These are phyloP conservation scores for Teratosphaeria gauchensis DNA, from an alignment of 2,329 filamentous ascomycete species.

Conservation along the genomic window DNA sequence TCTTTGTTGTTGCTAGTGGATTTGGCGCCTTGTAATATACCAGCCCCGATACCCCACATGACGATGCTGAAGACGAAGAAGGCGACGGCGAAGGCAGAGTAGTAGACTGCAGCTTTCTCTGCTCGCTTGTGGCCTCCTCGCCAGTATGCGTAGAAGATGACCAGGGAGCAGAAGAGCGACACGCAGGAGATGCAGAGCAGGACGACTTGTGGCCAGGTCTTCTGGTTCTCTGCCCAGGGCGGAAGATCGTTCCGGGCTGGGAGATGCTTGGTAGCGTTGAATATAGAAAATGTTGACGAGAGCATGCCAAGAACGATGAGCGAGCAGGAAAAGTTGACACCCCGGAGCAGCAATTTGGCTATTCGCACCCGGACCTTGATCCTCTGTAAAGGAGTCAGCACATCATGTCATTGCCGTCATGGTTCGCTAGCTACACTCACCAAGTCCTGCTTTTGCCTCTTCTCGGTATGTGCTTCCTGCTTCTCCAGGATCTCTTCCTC, in stretches of 20 bases:
- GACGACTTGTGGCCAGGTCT: conserved; percentile 80
- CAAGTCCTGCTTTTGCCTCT: conserved; percentile 77
- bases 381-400: conserved; percentile 49
- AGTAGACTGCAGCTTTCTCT: conserved; percentile 90
- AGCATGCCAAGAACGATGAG: conserved; percentile 90
- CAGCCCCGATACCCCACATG: conserved; percentile 84
- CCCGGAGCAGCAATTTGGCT: conserved; percentile 89
- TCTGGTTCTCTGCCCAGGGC: conserved; percentile 71
- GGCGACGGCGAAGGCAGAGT: conserved; percentile 83
- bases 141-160: conserved; percentile 79
- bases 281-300: conserved; percentile 78
- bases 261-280: conserved; percentile 73
- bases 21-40: conserved; percentile 69
- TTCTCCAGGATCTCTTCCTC: conserved; percentile 83
- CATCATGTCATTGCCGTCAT: not conserved
- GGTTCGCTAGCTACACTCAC: conserved; percentile 48
- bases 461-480: conserved; percentile 69
- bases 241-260: conserved; percentile 70
- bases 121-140: conserved; percentile 78
- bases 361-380: conserved; percentile 83
- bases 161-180: conserved; percentile 67
- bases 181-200: conserved; percentile 70
- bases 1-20: conserved; percentile 69
- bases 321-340: conserved; percentile 94
- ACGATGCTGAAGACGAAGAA: conserved; percentile 91